phyloP scores from a whole-genome alignment of 176 grass and related monocot species.

The Puccinellia tenuiflora region DNA sequence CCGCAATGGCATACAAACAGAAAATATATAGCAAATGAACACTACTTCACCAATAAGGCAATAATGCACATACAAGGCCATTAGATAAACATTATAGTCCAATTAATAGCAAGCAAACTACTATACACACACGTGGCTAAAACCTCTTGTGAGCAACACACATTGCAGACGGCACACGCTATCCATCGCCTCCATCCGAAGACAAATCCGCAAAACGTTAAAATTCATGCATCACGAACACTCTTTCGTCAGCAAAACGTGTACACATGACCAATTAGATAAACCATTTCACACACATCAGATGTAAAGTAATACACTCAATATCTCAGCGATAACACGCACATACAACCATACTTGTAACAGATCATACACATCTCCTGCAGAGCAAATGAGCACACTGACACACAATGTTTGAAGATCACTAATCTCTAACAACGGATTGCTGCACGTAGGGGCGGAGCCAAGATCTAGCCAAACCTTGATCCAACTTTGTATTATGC shows the following conservation, averaged over 20 bases:
- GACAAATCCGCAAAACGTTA: background rate
- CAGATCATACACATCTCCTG: rapidly evolving
- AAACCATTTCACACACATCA: background rate
- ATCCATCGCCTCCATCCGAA: background rate
- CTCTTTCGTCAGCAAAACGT: background rate
- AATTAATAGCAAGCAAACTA: background rate
- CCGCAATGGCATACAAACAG: background rate
- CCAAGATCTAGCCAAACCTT: no score
- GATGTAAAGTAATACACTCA: background rate
- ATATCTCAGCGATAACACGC: background rate
- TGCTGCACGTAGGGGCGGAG: no score
- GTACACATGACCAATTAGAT: background rate
- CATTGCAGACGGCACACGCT: background rate
- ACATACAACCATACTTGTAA: background rate
- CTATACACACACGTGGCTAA: background rate
- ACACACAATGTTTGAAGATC: background rate
- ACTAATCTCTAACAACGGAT: background rate
- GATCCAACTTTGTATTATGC: no score
- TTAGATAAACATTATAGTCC: background rate
- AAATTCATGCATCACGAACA: background rate
- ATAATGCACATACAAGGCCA: background rate
- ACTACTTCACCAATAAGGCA: background rate
- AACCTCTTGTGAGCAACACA: background rate
- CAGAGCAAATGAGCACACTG: background rate
- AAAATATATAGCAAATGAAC: background rate